phyloP scores from a whole-genome alignment of 768 basidiomycete species.

The Tulasnella sp. region DNA sequence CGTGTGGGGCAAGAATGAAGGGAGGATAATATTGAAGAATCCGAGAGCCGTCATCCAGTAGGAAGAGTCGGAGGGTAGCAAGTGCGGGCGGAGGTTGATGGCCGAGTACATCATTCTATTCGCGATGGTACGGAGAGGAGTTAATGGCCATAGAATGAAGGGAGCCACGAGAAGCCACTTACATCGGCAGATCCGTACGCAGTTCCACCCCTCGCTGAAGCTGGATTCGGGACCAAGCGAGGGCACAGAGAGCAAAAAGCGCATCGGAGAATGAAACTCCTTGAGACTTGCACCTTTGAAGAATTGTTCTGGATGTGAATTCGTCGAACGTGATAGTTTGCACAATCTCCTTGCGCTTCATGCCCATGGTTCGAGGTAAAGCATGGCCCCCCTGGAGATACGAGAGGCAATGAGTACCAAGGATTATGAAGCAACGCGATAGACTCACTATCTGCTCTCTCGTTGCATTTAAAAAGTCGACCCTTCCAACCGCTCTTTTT shows the following conservation, averaged over 20 bases:
- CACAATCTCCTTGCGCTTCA: conserved; percentile 50
- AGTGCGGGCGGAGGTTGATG: conserved; percentile 66
- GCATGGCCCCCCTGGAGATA: conserved; percentile 62
- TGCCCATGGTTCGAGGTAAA: conserved; percentile 49
- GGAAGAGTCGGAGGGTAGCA: conserved; percentile 40
- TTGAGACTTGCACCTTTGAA: conserved; percentile 38
- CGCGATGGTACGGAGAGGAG: no score
- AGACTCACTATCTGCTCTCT: conserved; percentile 51
- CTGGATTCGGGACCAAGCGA: conserved; percentile 34
- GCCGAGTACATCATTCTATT: conserved; percentile 79
- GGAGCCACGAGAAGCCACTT: background rate
- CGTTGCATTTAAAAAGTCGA: conserved; percentile 56
- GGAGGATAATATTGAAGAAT: conserved; percentile 78
- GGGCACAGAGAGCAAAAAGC: conserved; percentile 38
- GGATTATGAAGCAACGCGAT: background rate
- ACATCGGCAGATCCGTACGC: background rate
- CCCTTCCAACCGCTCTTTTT: conserved; percentile 44
- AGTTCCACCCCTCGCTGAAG: background rate
- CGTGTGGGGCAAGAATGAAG: conserved; percentile 51
- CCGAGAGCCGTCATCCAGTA: conserved; percentile 78
- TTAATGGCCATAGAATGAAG: no score
- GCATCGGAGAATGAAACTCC: conserved; percentile 38
- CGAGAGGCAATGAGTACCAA: background rate
- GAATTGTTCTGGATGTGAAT: conserved; percentile 1
- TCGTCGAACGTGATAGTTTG: conserved; percentile 12